These are phyloP conservation scores for Fragaria iinumae DNA, from an alignment of 306 rosid species.

Conservation along the genomic window DNA sequence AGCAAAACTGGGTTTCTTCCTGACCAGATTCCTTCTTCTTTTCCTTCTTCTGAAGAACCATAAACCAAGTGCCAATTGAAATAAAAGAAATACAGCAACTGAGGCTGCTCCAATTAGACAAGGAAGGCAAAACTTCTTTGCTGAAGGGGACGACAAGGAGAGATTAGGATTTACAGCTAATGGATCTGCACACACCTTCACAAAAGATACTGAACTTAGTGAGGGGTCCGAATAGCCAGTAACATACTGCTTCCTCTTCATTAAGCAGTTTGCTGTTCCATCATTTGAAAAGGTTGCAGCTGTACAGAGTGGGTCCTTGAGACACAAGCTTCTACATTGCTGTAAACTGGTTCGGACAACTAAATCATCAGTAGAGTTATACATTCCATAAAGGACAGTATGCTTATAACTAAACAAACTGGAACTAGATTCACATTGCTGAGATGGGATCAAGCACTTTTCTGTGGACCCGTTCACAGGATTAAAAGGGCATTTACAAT, in stretches of 20 bases:
- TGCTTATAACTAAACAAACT: slow-evolving; percentile 38
- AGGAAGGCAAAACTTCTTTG: slow-evolving; percentile 46
- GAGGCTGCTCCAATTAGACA: slow-evolving; percentile 61
- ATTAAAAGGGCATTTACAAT: slow-evolving; percentile 60
- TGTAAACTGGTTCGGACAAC: slow-evolving; percentile 44
- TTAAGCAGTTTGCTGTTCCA: slow-evolving; percentile 60
- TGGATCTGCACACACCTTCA: slow-evolving; percentile 64
- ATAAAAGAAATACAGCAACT: slow-evolving; percentile 37
- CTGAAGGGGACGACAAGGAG: slow-evolving; percentile 23
- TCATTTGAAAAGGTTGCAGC: slow-evolving; percentile 66
- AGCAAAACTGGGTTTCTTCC: slow-evolving; percentile 38
- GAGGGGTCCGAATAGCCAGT: slow-evolving; percentile 69
- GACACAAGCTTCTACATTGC: slow-evolving; percentile 58
- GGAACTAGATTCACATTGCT: slow-evolving; percentile 43
- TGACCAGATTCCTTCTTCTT: slow-evolving; percentile 37
- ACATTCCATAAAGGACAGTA: slow-evolving; percentile 57
- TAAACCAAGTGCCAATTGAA: slow-evolving; percentile 60
- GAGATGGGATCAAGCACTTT: slow-evolving; percentile 47
- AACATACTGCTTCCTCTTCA: slow-evolving; percentile 50
- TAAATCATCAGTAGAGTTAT: slow-evolving; percentile 50
- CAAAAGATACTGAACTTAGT: slow-evolving; percentile 56
- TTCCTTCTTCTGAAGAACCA: slow-evolving; percentile 45
- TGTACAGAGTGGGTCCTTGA: slow-evolving; percentile 49
- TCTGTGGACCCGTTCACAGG: slow-evolving; percentile 28
- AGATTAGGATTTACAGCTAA: slow-evolving; percentile 56